A percentile compares a stretch with the other conserved stretches of the same genome.
Evolutionary conservation across 1,284 basidiomycete species (phyloP).

Genomic region (Mycocalia duriaeana): DNA sequence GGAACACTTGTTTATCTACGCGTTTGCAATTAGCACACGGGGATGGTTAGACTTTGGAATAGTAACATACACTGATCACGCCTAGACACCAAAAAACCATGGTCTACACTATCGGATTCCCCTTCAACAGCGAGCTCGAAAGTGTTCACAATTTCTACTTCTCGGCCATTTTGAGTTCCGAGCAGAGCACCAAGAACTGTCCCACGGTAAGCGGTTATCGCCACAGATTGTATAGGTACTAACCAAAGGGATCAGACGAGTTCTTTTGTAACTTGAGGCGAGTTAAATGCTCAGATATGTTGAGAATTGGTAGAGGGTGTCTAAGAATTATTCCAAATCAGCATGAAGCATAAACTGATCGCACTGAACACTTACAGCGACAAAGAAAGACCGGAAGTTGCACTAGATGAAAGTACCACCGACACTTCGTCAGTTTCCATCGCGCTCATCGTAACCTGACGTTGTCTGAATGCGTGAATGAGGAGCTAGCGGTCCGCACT

Average conservation of each 20-base stretch:
- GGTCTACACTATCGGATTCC: conserved; percentile 59
- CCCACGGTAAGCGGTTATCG: too few species aligned
- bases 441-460: conserved; percentile 53
- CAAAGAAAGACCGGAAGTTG: conserved; percentile 64
- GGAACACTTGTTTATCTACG: conserved; percentile 95
- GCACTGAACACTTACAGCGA: conserved; percentile 49
- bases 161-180: conserved; percentile 90
- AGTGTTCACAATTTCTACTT: conserved; percentile 94
- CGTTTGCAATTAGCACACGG: conserved; percentile 1
- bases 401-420: conserved; percentile 64
- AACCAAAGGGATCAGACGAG: conserved; percentile 61
- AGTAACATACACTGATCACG: conserved; percentile 79
- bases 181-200: conserved; percentile 91
- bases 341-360: too few species aligned
- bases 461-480: too few species aligned
- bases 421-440: conserved; percentile 77
- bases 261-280: conserved; percentile 75
- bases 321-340: too few species aligned
- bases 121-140: conserved; percentile 80
- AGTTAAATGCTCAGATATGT: conserved; percentile 93
- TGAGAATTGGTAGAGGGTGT: conserved; percentile 93
- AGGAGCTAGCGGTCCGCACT: too few species aligned
- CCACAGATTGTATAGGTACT: too few species aligned
- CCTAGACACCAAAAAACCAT: conserved; percentile 77
- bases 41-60: too few species aligned